Conservation (phyloP, 305 asterid genomes). For the Petunia hybrid region DNA sequence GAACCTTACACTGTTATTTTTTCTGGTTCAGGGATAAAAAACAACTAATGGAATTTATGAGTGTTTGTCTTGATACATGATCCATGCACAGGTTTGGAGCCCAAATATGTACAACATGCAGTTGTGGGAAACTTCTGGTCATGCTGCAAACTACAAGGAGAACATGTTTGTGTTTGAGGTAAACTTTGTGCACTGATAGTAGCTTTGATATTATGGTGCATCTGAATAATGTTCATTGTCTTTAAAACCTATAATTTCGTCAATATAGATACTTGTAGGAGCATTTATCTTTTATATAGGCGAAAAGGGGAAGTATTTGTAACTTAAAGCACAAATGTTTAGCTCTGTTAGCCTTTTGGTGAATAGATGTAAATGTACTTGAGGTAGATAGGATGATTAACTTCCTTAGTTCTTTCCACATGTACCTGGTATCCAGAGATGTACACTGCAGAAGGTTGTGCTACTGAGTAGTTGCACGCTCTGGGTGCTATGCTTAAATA, state of each 20-base stretch:
- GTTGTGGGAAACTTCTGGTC: conserved; percentile 99
- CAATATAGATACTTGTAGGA: neutral
- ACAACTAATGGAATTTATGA: neutral
- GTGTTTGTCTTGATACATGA: conserved; percentile 37
- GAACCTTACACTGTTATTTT: neutral
- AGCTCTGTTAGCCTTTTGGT: neutral
- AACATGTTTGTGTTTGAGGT: conserved; percentile 98
- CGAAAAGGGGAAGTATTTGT: neutral
- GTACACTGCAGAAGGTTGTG: no score
- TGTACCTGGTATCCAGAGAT: no score
- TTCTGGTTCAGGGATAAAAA: conserved; percentile 5
- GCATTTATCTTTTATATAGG: neutral
- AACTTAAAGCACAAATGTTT: neutral
- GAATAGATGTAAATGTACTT: neutral
- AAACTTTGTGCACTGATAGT: neutral
- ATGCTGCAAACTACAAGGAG: conserved; percentile 98
- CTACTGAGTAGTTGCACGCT: no score
- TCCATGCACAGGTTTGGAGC: conserved; percentile 72
- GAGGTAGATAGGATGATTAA: no score
- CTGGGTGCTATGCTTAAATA: no score
- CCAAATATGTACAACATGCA: conserved; percentile 99
- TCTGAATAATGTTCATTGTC: neutral
- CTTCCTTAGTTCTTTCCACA: no score
- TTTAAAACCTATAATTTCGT: conserved; percentile 8
- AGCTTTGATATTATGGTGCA: conserved; percentile 24